Conservation (phyloP, 305 asterid genomes). For the Solanum chacoense region DNA sequence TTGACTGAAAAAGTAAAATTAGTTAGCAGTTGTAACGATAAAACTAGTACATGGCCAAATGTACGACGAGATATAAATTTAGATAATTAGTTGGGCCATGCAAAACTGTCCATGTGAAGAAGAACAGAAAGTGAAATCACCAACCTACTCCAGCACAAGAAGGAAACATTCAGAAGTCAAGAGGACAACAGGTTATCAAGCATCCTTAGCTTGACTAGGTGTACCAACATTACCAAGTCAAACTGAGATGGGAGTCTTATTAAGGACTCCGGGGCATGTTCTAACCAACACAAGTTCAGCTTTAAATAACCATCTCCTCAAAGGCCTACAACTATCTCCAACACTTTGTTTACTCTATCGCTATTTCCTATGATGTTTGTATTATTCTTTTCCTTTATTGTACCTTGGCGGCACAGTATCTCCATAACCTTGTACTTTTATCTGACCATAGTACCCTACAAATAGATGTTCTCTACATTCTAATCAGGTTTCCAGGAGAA, state of each 20-base stretch:
- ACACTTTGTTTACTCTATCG: not conserved
- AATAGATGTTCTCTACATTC: not conserved
- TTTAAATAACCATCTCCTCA: not conserved
- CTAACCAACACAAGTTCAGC: not conserved
- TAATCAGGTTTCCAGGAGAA: not conserved
- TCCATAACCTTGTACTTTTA: not conserved
- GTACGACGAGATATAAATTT: not conserved
- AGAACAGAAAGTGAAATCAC: not conserved
- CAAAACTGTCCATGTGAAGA: not conserved
- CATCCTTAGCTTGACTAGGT: not conserved
- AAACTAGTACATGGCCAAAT: not conserved
- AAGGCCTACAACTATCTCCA: not conserved
- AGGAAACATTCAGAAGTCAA: not conserved
- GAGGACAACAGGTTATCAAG: not conserved
- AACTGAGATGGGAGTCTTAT: not conserved
- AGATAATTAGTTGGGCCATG: not conserved
- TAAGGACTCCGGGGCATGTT: not conserved
- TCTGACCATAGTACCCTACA: not conserved
- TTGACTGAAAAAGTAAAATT: constrained; percentile 6
- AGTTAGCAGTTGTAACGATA: constrained; percentile 7
- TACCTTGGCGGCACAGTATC: not conserved
- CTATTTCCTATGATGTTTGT: not conserved
- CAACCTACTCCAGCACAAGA: not conserved
- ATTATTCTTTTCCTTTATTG: not conserved
- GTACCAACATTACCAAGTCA: not conserved